These are phyloP conservation scores for Aspergillus affinis DNA, from an alignment of 495 filamentous ascomycete species.

Conservation along the genomic window DNA sequence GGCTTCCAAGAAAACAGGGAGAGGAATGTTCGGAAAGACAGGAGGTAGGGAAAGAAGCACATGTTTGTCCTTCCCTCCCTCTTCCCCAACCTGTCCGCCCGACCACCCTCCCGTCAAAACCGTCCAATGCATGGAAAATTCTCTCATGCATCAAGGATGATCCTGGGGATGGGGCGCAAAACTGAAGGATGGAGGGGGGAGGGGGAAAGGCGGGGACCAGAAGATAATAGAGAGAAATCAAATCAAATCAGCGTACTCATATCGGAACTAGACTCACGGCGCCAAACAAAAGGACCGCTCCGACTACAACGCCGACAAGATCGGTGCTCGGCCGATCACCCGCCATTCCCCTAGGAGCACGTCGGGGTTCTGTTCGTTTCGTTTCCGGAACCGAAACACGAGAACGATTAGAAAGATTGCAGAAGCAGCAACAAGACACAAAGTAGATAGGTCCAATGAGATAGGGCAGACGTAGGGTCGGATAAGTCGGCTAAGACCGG, in stretches of 20 bases:
- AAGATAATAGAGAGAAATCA: background rate
- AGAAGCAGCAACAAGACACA: slow-evolving; percentile 7
- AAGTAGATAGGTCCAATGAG: slow-evolving; percentile 16
- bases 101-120: background rate
- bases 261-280: slow-evolving; percentile 36
- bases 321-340: slow-evolving; percentile 25
- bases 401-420: slow-evolving; percentile 6
- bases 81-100: background rate
- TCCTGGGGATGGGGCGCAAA: slow-evolving; percentile 12
- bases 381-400: slow-evolving; percentile 7
- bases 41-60: background rate
- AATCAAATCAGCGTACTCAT: slow-evolving; percentile 22
- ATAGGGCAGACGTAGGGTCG: slow-evolving; percentile 13
- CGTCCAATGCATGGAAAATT: slow-evolving; percentile 18
- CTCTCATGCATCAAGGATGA: slow-evolving; percentile 19
- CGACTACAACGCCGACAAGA: slow-evolving; percentile 38
- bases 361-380: background rate
- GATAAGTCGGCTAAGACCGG: slow-evolving; percentile 20
- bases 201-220: background rate
- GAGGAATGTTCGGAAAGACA: background rate
- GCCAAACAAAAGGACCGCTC: slow-evolving; percentile 31
- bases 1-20: background rate
- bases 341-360: slow-evolving; percentile 25
- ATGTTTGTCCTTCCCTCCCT: background rate
- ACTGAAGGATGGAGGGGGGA: background rate